phyloP scores from a whole-genome alignment of 106 monocot genomes.

The Allium sativum region DNA sequence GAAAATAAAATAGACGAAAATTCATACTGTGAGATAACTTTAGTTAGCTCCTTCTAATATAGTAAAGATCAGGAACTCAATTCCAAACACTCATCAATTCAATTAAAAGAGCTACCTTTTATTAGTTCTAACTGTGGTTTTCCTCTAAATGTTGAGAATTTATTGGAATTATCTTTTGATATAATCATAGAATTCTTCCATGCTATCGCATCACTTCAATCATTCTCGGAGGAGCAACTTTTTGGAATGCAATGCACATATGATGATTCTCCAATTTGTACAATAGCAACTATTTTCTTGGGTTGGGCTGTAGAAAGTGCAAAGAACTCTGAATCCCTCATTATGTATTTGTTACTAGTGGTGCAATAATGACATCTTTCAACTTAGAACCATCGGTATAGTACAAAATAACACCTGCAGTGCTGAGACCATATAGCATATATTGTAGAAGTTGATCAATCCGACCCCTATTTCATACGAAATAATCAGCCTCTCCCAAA shows the following conservation, averaged over 20 bases:
- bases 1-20: not conserved
- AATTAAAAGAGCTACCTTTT: constrained; percentile 30
- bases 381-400: too few species aligned
- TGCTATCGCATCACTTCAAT: constrained; percentile 13
- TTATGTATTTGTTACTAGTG: constrained; percentile 22
- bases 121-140: constrained; percentile 18
- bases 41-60: not conserved
- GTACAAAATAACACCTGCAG: too few species aligned
- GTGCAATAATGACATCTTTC: too few species aligned
- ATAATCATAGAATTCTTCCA: constrained; percentile 14
- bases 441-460: too few species aligned
- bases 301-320: constrained; percentile 30
- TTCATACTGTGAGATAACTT: not conserved
- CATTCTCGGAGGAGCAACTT: constrained; percentile 22
- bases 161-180: constrained; percentile 16
- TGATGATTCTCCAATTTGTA: constrained; percentile 4
- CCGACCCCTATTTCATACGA: too few species aligned
- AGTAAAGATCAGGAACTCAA: not conserved
- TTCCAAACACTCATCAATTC: constrained; percentile 15
- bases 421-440: too few species aligned
- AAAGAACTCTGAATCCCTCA: constrained; percentile 12
- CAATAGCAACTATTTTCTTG: constrained; percentile 28
- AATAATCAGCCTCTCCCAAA: too few species aligned
- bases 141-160: constrained; percentile 23
- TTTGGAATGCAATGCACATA: not conserved